Evolutionary conservation across 164 flowering plant genomes (phyloP).

Genomic region (Piper betle): DNA sequence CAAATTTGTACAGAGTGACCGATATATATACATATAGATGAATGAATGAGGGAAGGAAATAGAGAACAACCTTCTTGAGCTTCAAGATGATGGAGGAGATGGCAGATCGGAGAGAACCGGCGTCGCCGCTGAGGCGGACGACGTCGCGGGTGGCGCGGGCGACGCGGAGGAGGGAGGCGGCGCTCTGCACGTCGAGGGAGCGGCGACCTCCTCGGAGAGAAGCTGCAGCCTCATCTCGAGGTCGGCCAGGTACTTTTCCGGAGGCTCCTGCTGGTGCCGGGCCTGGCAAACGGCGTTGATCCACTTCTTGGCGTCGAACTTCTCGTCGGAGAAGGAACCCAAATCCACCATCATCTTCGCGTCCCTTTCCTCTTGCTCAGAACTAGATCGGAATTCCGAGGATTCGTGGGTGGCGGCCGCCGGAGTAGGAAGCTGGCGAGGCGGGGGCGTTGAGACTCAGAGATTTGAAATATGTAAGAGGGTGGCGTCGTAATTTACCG

Average conservation of each 20-base stretch:
- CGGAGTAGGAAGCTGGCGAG: too few species aligned
- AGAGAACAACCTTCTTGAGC: conserved; percentile 57
- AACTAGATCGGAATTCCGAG: too few species aligned
- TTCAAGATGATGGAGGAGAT: conserved; percentile 64
- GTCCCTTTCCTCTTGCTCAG: too few species aligned
- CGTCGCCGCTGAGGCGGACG: conserved; percentile 85
- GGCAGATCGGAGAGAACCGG: conserved; percentile 65
- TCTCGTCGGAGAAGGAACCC: conserved; percentile 75
- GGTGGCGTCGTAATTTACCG: too few species aligned
- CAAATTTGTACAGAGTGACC: background rate
- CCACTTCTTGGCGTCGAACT: conserved; percentile 94
- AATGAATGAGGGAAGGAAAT: background rate
- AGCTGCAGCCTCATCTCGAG: conserved; percentile 97
- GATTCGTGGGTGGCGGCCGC: too few species aligned
- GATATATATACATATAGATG: background rate
- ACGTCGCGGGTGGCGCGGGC: conserved; percentile 97
- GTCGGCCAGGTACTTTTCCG: conserved; percentile 84
- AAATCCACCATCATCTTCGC: conserved; percentile 83
- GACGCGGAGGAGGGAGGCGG: conserved; percentile 74
- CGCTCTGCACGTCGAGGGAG: conserved; percentile 95
- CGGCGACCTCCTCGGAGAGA: conserved; percentile 89
- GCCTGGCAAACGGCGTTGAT: conserved; percentile 55
- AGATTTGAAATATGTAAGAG: too few species aligned
- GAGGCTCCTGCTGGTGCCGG: conserved; percentile 55
- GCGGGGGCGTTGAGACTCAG: too few species aligned